Conservation (phyloP, 306 rosid genomes). For the Dicorynia guianensis region DNA sequence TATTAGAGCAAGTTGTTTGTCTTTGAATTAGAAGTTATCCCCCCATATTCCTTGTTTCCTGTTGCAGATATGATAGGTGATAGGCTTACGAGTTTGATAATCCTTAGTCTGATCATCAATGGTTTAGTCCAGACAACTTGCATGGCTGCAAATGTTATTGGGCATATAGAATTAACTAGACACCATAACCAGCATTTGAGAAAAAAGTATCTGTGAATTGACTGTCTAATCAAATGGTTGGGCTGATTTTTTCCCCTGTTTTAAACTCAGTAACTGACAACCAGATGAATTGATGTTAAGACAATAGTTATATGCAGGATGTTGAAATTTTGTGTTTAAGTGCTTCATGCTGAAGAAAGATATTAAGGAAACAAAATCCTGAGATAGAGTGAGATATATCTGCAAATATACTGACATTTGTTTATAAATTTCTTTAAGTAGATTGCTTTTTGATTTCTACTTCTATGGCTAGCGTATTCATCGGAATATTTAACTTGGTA, state of each 20-base stretch:
- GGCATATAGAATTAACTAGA: background rate
- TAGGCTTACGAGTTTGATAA: background rate
- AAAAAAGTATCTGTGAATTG: constrained; percentile 10
- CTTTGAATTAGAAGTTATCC: background rate
- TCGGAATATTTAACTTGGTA: background rate
- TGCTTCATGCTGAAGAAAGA: background rate
- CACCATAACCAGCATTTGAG: background rate
- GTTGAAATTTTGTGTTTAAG: constrained; percentile 3
- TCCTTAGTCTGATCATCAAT: background rate
- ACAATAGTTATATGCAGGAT: background rate
- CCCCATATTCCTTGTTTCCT: background rate
- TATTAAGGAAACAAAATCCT: background rate
- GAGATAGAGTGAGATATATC: constrained; percentile 4
- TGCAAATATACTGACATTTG: background rate
- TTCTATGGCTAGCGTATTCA: background rate
- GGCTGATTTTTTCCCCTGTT: background rate
- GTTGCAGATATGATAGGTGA: background rate
- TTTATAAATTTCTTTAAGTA: background rate
- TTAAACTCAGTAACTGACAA: background rate
- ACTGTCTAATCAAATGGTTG: constrained; percentile 1
- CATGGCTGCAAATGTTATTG: background rate
- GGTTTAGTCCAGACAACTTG: background rate
- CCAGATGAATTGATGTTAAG: background rate
- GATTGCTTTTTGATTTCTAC: constrained; percentile 6
- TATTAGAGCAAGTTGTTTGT: background rate